phyloP scores from a whole-genome alignment of 2,329 filamentous ascomycete species.

The Tolypocladium cylindrosporum region DNA sequence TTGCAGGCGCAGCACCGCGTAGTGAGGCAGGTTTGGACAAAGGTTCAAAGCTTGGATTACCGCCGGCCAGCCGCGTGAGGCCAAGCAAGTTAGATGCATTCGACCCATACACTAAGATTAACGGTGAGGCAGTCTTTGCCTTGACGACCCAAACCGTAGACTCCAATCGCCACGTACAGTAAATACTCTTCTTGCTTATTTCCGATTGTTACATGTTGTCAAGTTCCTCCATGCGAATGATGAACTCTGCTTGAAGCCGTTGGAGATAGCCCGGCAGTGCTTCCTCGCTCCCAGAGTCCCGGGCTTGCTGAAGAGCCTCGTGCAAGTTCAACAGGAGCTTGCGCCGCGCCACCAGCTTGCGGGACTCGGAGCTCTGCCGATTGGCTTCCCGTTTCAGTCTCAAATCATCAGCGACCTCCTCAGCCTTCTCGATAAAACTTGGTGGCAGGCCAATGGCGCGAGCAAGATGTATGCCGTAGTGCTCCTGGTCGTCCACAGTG shows the following conservation, averaged over 20 bases:
- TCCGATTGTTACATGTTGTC: slow-evolving; percentile 28
- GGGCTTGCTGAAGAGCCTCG: slow-evolving; percentile 62
- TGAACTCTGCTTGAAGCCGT: slow-evolving; percentile 60
- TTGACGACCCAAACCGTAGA: neutral
- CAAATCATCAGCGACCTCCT: slow-evolving; percentile 53
- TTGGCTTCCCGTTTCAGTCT: slow-evolving; percentile 45
- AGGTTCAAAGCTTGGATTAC: neutral
- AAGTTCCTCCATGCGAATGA: slow-evolving; percentile 57
- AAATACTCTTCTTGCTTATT: neutral
- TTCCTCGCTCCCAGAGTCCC: slow-evolving; percentile 50
- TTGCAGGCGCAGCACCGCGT: neutral
- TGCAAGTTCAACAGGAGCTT: slow-evolving; percentile 65
- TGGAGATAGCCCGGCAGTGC: slow-evolving; percentile 34
- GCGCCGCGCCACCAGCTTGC: slow-evolving; percentile 51
- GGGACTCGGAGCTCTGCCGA: slow-evolving; percentile 46
- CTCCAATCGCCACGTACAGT: neutral
- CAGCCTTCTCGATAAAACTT: slow-evolving; percentile 57
- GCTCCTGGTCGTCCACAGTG: slow-evolving; percentile 50
- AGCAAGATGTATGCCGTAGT: slow-evolving; percentile 81
- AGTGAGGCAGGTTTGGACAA: neutral
- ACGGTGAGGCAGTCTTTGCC: neutral
- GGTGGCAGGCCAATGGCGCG: slow-evolving; percentile 63
- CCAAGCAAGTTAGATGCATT: neutral
- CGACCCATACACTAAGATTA: neutral
- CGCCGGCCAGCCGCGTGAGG: neutral